A percentile compares a stretch with the other conserved stretches of the same genome.
Evolutionary conservation across 768 basidiomycete genomes (phyloP).

Genomic region (Tulasnella sp.): DNA sequence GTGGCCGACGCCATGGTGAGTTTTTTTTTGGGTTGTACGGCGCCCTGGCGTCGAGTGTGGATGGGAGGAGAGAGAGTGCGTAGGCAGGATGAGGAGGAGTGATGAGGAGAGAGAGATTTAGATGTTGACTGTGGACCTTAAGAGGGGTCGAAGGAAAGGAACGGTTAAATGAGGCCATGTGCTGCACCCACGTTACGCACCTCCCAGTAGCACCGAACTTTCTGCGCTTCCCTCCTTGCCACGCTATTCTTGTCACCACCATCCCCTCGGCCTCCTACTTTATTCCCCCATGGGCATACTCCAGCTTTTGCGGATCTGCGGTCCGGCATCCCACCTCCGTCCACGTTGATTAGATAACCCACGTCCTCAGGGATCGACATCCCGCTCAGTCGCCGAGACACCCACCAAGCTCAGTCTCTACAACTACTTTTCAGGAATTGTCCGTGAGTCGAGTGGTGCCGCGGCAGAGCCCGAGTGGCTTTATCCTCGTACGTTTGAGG

Average conservation of each 20-base stretch:
- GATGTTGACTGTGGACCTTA: slow-evolving; percentile 11
- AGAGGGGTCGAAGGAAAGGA: slow-evolving; percentile 6
- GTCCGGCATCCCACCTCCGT: neutral
- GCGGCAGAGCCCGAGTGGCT: neutral
- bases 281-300: slow-evolving; percentile 14
- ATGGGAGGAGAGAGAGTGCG: neutral
- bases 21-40: neutral
- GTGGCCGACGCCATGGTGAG: neutral
- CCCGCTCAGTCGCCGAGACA: neutral
- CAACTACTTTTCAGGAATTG: neutral
- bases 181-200: slow-evolving; percentile 2
- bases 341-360: neutral
- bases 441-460: neutral
- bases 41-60: neutral
- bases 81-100: neutral
- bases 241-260: neutral
- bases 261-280: neutral
- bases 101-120: neutral
- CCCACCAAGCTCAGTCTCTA: neutral
- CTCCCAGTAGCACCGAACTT: neutral
- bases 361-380: neutral
- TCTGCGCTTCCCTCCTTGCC: neutral
- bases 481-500: neutral
- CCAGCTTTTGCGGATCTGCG: neutral
- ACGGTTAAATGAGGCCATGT: slow-evolving; percentile 13